Conservation (phyloP, 2,329 filamentous ascomycete genomes). For the Neocatenulostroma microsporum region DNA sequence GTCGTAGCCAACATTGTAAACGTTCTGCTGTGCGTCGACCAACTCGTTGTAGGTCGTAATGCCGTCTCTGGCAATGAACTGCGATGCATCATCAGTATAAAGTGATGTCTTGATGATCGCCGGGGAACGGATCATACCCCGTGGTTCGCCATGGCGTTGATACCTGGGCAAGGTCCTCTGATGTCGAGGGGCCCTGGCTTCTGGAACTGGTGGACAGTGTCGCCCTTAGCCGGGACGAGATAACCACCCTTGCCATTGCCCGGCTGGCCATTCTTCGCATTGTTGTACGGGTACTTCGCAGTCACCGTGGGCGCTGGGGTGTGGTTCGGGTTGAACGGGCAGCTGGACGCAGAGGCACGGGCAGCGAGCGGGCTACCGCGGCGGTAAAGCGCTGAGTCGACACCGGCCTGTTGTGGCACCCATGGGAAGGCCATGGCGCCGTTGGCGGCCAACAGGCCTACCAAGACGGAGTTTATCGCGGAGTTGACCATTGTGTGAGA, state of each 20-base stretch:
- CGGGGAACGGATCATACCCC: conserved; percentile 5
- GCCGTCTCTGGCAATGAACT: conserved; percentile 34
- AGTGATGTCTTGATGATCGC: not conserved
- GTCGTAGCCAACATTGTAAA: conserved; percentile 36
- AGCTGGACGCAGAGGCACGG: conserved; percentile 16
- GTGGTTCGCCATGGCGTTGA: conserved; percentile 35
- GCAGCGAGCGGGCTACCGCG: too few species aligned
- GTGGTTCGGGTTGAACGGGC: conserved; percentile 30
- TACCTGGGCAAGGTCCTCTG: conserved; percentile 32
- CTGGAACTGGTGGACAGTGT: conserved; percentile 29
- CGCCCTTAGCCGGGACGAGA: conserved; percentile 27
- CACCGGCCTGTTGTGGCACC: too few species aligned
- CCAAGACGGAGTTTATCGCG: too few species aligned
- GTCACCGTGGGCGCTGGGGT: conserved; percentile 25
- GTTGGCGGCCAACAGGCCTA: too few species aligned
- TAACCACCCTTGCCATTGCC: conserved; percentile 33
- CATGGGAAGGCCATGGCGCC: too few species aligned
- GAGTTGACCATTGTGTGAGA: too few species aligned
- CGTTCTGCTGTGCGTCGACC: conserved; percentile 35
- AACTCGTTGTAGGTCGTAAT: conserved; percentile 34
- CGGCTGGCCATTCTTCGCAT: conserved; percentile 32
- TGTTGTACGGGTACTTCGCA: conserved; percentile 31
- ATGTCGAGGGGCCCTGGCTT: conserved; percentile 31
- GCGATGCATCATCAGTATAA: not conserved
- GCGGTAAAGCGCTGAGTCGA: too few species aligned